phyloP scores from a whole-genome alignment of 2,329 filamentous ascomycete species.

The Coleophoma eucalyptorum region DNA sequence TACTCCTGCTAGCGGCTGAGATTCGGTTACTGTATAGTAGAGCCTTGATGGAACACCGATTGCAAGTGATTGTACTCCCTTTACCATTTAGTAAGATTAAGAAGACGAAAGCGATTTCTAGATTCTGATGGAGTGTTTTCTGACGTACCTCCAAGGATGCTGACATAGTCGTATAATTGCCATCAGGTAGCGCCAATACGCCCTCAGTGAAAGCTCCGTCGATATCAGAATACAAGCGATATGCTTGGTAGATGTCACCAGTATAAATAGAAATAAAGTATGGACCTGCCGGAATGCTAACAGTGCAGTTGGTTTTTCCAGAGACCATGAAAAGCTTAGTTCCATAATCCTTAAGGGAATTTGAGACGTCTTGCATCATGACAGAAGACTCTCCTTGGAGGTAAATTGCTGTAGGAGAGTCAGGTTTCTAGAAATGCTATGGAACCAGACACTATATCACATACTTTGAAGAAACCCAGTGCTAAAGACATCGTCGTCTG shows the following conservation, averaged over 20 bases:
- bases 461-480: constrained; percentile 21
- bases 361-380: constrained; percentile 12
- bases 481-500: constrained; percentile 22
- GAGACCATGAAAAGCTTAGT: not conserved
- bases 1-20: constrained; percentile 44
- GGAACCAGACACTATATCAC: not conserved
- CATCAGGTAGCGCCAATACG: constrained; percentile 25
- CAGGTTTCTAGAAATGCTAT: too few relatives aligned
- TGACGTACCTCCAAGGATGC: not conserved
- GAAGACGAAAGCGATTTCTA: not conserved
- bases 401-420: not conserved
- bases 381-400: constrained; percentile 8
- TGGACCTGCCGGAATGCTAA: constrained; percentile 34
- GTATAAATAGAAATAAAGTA: constrained; percentile 38
- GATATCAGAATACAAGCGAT: constrained; percentile 41
- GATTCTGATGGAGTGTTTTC: too few relatives aligned
- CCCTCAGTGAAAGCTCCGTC: constrained; percentile 42
- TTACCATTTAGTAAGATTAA: not conserved
- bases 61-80: not conserved
- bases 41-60: constrained; percentile 64
- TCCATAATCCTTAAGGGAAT: constrained; percentile 5
- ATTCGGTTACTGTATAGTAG: not conserved
- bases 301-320: not conserved
- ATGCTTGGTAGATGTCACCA: constrained; percentile 39
- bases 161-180: constrained; percentile 21